These are phyloP conservation scores for Glycine latifolia DNA, from an alignment of 306 rosid genomes.

Conservation along the genomic window DNA sequence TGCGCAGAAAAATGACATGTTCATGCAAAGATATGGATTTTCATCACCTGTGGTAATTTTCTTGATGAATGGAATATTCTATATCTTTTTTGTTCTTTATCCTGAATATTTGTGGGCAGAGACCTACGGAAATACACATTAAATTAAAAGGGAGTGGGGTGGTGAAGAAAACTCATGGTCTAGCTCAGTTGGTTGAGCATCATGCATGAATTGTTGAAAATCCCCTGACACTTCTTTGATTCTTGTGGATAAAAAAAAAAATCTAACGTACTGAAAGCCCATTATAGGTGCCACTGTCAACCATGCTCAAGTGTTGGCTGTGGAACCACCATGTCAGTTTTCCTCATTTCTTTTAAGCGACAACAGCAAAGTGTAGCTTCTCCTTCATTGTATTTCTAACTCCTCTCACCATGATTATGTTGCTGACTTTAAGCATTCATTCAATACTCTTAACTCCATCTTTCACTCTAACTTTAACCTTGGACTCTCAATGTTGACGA, in stretches of 20 bases:
- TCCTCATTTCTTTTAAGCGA: background rate
- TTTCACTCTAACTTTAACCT: background rate
- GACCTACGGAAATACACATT: background rate
- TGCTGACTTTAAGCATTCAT: background rate
- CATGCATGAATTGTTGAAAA: too few species aligned
- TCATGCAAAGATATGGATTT: conserved; percentile 92
- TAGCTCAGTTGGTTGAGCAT: too few species aligned
- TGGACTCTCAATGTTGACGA: background rate
- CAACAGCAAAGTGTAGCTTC: background rate
- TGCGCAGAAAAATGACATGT: conserved; percentile 63
- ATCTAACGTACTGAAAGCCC: background rate
- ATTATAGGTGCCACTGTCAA: conserved; percentile 10
- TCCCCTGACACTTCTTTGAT: too few species aligned
- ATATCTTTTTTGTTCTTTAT: conserved; percentile 21
- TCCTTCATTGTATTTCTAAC: background rate
- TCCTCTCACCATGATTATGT: background rate
- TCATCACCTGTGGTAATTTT: conserved; percentile 85
- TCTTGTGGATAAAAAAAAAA: too few species aligned
- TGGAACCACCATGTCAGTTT: background rate
- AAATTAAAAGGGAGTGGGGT: background rate
- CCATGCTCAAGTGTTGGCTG: background rate
- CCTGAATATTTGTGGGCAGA: conserved; percentile 24
- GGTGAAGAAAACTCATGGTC: too few species aligned
- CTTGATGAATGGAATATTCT: conserved; percentile 23
- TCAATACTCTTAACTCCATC: background rate